These are phyloP conservation scores for Cicer yamashitae DNA, from an alignment of 306 rosid species.

Conservation along the genomic window DNA sequence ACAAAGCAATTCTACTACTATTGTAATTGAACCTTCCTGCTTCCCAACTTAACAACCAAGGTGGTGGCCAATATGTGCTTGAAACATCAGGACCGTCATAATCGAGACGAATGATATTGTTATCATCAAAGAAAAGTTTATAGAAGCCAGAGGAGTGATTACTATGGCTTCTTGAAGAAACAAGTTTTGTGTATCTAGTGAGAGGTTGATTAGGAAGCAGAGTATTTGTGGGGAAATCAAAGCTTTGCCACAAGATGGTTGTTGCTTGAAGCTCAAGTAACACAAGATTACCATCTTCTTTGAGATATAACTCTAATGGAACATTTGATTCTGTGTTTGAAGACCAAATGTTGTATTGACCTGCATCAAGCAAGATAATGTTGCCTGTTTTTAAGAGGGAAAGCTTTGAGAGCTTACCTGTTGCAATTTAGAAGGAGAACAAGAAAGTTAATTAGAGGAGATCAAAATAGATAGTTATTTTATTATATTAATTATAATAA, in stretches of 20 bases:
- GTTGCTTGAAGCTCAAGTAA: slow-evolving; percentile 28
- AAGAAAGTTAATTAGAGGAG: background rate
- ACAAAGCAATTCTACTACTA: slow-evolving; percentile 11
- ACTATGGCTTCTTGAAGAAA: slow-evolving; percentile 41
- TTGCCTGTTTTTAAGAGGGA: slow-evolving; percentile 37
- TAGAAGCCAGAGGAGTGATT: slow-evolving; percentile 48
- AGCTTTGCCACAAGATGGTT: slow-evolving; percentile 52
- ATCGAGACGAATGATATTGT: slow-evolving; percentile 37
- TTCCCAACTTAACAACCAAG: background rate
- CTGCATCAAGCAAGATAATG: slow-evolving; percentile 44
- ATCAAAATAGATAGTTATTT: background rate
- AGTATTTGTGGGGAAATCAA: slow-evolving; percentile 55
- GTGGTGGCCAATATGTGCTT: slow-evolving; percentile 37
- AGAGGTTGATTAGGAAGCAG: slow-evolving; percentile 53
- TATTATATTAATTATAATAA: too few species aligned
- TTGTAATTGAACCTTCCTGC: slow-evolving; percentile 38
- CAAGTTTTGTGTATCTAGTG: slow-evolving; percentile 37
- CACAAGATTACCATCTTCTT: slow-evolving; percentile 54
- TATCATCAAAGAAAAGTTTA: slow-evolving; percentile 37
- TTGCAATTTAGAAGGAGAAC: background rate
- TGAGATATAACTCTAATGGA: slow-evolving; percentile 27
- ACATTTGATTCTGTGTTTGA: slow-evolving; percentile 24
- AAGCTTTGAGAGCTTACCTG: slow-evolving; percentile 47
- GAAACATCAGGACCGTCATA: slow-evolving; percentile 46
- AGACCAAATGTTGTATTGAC: slow-evolving; percentile 29